Conservation (phyloP, 2,329 filamentous ascomycete species). For the Tolypocladium pustulatum region DNA sequence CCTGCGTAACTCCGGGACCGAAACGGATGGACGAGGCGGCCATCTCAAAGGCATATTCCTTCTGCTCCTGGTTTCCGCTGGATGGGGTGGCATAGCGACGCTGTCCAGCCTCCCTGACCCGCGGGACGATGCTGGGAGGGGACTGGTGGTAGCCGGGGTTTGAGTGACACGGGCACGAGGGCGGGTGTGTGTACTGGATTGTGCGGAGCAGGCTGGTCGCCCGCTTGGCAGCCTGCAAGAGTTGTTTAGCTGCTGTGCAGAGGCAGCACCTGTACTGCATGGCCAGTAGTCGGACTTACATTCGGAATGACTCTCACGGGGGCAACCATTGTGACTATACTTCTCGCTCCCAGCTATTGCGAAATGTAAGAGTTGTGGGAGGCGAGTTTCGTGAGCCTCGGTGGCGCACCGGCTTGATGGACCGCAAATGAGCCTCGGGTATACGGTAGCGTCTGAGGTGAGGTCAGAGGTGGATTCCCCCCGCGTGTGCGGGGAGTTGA, state of each 20-base stretch:
- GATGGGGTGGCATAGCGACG: conserved; percentile 64
- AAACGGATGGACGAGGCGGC: conserved; percentile 91
- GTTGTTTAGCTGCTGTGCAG: not conserved
- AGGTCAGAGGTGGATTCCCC: not conserved
- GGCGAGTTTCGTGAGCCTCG: not conserved
- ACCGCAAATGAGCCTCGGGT: not conserved
- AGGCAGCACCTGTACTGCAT: not conserved
- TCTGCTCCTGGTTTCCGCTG: conserved; percentile 44
- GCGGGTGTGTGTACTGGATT: conserved; percentile 84
- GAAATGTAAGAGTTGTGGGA: not conserved
- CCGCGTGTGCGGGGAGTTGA: not conserved
- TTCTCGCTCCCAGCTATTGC: not conserved
- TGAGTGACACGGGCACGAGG: conserved; percentile 83
- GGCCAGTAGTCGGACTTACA: conserved; percentile 15
- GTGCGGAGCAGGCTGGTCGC: conserved; percentile 70
- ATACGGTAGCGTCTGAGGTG: not conserved
- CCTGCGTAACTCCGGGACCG: conserved; percentile 83
- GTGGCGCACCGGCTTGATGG: not conserved
- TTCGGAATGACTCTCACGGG: conserved; percentile 22
- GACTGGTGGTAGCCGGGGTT: conserved; percentile 72
- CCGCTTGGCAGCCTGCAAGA: conserved; percentile 43
- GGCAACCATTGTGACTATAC: conserved; percentile 13
- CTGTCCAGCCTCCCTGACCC: conserved; percentile 22
- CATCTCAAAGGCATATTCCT: conserved; percentile 99
- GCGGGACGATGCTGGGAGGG: conserved; percentile 44